A percentile compares a stretch with the other conserved stretches of the same genome.
phyloP scores from a whole-genome alignment of 202 grass and related monocot species.

The Hordeum pubiflorum region DNA sequence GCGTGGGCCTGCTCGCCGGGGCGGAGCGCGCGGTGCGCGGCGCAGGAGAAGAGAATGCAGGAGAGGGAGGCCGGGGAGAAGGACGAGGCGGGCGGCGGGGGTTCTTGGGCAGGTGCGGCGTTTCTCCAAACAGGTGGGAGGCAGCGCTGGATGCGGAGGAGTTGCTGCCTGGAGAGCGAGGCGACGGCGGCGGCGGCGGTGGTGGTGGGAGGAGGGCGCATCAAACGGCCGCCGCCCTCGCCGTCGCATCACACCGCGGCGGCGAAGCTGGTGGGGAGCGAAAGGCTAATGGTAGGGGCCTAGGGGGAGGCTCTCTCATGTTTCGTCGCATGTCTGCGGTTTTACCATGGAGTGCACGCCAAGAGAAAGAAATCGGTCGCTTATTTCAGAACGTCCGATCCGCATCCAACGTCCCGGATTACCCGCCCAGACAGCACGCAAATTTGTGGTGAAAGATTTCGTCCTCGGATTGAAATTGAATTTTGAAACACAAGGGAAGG shows the following conservation, averaged over 20 bases:
- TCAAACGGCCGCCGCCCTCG: conserved; percentile 32
- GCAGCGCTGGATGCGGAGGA: conserved; percentile 29
- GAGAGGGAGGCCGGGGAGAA: conserved; percentile 1
- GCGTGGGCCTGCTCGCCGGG: conserved; percentile 48
- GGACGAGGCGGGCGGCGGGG: neutral
- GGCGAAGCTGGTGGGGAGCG: neutral
- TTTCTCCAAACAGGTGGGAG: conserved; percentile 34
- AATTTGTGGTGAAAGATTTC: neutral
- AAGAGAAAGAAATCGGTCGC: neutral
- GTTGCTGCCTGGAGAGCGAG: conserved; percentile 21
- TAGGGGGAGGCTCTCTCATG: neutral
- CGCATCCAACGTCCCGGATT: neutral
- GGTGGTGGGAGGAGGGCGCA: conserved; percentile 28
- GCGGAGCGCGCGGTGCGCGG: neutral
- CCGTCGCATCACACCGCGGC: conserved; percentile 32
- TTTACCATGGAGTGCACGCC: neutral
- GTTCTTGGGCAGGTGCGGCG: neutral
- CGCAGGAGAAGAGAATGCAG: conserved; percentile 30
- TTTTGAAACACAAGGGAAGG: too few species aligned
- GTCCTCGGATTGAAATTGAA: neutral
- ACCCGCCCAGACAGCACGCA: neutral
- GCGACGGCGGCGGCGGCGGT: neutral
- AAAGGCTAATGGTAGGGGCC: neutral
- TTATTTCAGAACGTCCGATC: neutral
- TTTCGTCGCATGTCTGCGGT: neutral